Evolutionary conservation across 2,329 filamentous ascomycete species (phyloP), one percentile per base, ranked within the genome.

Genomic region (Aspergillus fijiensis): DNA sequence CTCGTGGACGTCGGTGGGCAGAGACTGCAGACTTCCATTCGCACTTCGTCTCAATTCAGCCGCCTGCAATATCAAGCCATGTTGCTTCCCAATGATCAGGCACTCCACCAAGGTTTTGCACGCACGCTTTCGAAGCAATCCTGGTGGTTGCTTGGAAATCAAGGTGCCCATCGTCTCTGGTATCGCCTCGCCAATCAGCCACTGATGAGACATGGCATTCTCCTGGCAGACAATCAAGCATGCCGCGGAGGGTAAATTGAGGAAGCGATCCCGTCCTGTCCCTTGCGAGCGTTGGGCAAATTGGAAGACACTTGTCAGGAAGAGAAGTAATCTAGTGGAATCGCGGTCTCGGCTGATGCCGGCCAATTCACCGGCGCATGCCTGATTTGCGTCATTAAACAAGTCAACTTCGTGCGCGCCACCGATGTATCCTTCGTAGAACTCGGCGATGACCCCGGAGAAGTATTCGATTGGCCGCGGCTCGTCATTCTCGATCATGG

Each of bases 271-370:
- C 54, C 59, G 63, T 62, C 64, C 64, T 50, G 64, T 49, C 51
- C 63, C 60, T 7, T 59, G 16, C 6, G 60, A 51, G 61, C 62
- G 42, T 67, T 70, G 49, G 61, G 66, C 55, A 64, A 72, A 59
- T 60, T 72, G 57, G 64, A 73, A 60, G 63, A 73, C 35, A 63
- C 62, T 57, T 62, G 69, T 53, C 59, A 65, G 60, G 35, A 65
- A 54, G 50, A 65, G 58, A 59, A 31, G 54, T 62, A 66, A 60
- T 60, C 58, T 61, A 57, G 50, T 7, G 51, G 59, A 61, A 55
- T 68, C 65, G 19, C 51, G 64, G 25, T 50, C 47, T 55, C 63
- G 29, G 61, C 65, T 68, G 60, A 67, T 63, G 55, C 59, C 58
- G 53, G 39, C 4, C 33, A 69, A 61, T 59, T 69, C 64, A 59